A percentile compares a stretch with the other conserved stretches of the same genome.
Evolutionary conservation across 2,329 filamentous ascomycete species (phyloP).

Genomic region (Fusarium setosum): DNA sequence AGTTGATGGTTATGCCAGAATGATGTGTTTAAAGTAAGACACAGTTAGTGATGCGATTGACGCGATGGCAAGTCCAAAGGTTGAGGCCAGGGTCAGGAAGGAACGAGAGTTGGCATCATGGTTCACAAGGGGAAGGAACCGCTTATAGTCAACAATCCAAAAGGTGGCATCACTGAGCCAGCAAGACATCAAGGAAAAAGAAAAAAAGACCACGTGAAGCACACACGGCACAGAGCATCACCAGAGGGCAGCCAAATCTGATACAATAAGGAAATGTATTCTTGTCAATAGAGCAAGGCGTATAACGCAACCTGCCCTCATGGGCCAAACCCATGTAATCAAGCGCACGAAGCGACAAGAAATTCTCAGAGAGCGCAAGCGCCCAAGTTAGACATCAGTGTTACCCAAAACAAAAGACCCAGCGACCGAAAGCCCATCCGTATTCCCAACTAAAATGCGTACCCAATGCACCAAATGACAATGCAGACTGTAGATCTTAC

Average conservation of each 20-base stretch:
- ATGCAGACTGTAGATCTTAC: constrained; percentile 45
- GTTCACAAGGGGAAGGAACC: constrained; percentile 11
- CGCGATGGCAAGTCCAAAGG: background rate
- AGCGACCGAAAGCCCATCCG: constrained; percentile 35
- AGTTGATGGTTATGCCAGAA: constrained; percentile 7
- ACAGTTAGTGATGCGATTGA: background rate
- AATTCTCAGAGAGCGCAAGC: constrained; percentile 30
- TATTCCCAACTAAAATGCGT: constrained; percentile 41
- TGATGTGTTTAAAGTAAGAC: background rate
- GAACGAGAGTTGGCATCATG: background rate
- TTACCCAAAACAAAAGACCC: constrained; percentile 45
- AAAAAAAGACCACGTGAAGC: background rate
- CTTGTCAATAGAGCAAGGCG: constrained; percentile 22
- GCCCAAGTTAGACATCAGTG: constrained; percentile 32
- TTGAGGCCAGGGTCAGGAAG: background rate
- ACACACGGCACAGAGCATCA: background rate
- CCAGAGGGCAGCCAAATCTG: background rate
- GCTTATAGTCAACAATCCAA: background rate
- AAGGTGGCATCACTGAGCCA: too few relatives aligned
- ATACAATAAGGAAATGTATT: constrained; percentile 36
- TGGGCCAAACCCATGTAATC: constrained; percentile 26
- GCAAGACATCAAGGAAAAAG: background rate
- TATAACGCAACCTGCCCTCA: constrained; percentile 14
- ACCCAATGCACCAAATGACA: constrained; percentile 40
- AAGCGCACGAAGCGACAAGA: constrained; percentile 26